Evolutionary conservation across 345 rosid genomes (phyloP), one percentile per base, ranked within the genome.

Genomic region (Arabidopsis suecica): DNA sequence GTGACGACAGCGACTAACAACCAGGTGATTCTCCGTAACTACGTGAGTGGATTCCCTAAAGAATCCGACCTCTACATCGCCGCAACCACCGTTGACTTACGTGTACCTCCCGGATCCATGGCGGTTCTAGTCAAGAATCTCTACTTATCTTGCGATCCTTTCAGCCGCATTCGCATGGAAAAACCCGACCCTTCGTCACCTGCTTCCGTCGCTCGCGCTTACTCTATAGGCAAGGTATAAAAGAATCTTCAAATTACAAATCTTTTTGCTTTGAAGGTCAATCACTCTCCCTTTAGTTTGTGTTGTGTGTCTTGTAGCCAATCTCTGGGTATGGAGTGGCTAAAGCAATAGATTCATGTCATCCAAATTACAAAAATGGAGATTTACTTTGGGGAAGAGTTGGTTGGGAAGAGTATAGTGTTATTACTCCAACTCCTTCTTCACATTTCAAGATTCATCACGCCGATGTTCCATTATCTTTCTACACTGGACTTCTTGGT

Each of bases 341-440:
- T 49, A 78, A 81, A 36, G 64, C 86, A 9, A 40, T 60, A 37
- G 48, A 20, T 38, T 88, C 89, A 7, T 77, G 58, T 2, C 67
- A 79, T 53, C 80, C 83, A 0, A 68, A 77, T 10, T 81, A 74
- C 84, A 66, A 73, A 25, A 68, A 48, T 7, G 89, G 81, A 1
- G 86, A 88, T 50, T 50, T 83, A n/a, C 81, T 84, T 45, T 82
- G 83, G 87, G 90, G 86, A 36, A 14, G 12, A 6, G 84, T 86
- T 16, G 74, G 80, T 0, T 88, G 87, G 92, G 88, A 86, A 68
- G 86, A 88, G 76, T 82, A 88, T 49, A 74, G 76, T 69, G 56
- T 76, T 37, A 55, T 84, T 9, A 73, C 61, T 49, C 38, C 77
- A n/a, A 45, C 78, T 0, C 53, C 53, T 10, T 40, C 44, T 14